Conservation (phyloP, 2,329 filamentous ascomycete genomes). For the Plenodomus tracheiphilus region DNA sequence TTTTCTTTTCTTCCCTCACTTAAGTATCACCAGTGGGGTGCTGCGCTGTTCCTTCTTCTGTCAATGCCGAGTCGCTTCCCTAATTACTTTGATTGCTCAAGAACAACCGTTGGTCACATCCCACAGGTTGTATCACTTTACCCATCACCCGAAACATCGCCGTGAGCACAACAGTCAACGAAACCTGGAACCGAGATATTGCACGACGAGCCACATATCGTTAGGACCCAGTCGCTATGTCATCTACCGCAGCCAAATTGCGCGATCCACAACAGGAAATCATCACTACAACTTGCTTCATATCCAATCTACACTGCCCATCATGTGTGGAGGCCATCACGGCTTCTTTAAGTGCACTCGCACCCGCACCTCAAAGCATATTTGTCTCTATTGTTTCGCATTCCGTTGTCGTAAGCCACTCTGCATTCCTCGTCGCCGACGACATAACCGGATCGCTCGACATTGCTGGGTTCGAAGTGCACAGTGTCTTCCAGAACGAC, state of each 20-base stretch:
- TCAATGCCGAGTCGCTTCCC: constrained; percentile 21
- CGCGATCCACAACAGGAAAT: constrained; percentile 16
- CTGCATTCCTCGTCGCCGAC: constrained; percentile 46
- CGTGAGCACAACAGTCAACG: constrained; percentile 5
- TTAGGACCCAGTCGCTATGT: constrained; percentile 13
- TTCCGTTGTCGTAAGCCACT: constrained; percentile 65
- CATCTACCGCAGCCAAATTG: constrained; percentile 15
- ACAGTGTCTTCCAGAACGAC: constrained; percentile 49
- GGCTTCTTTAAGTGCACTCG: constrained; percentile 55
- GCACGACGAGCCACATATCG: constrained; percentile 10
- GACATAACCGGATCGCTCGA: constrained; percentile 54
- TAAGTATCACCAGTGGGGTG: background rate
- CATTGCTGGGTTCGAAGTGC: constrained; percentile 63
- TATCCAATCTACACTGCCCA: constrained; percentile 77
- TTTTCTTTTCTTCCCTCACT: background rate
- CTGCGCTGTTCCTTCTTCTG: constrained; percentile 4
- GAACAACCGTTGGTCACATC: constrained; percentile 21
- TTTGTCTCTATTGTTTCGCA: constrained; percentile 74
- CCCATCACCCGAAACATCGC: constrained; percentile 13
- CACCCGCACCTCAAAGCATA: constrained; percentile 59
- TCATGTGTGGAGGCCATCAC: constrained; percentile 72
- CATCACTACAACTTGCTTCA: constrained; percentile 61
- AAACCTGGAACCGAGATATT: constrained; percentile 16
- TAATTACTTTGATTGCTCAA: constrained; percentile 24
- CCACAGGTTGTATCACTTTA: constrained; percentile 13